Percentiles rank a stretch among this genome's conserved stretches.
Evolutionary conservation across 179 eudicot species (phyloP).

Genomic region (Beta macrorhiza): DNA sequence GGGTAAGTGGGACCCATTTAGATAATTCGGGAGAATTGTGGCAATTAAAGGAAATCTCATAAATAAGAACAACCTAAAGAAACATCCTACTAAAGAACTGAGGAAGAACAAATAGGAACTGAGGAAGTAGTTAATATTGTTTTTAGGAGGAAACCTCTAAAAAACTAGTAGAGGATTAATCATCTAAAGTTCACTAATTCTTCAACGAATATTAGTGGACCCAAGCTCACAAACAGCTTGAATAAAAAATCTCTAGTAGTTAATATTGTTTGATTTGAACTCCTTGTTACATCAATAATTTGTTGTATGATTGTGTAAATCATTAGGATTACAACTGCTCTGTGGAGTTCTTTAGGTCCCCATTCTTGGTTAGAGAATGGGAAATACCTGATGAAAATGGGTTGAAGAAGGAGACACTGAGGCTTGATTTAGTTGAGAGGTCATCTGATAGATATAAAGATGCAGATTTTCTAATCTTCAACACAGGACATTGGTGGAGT

Average conservation of each 20-base stretch:
- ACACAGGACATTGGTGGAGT: slow-evolving; percentile 68
- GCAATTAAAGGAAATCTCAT: no score
- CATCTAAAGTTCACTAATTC: no score
- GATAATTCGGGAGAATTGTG: no score
- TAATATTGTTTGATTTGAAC: neutral
- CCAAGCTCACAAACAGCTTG: no score
- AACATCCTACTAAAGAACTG: no score
- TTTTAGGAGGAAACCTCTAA: no score
- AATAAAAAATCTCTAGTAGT: neutral
- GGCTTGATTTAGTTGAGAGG: slow-evolving; percentile 42
- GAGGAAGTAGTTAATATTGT: neutral
- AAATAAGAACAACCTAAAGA: no score
- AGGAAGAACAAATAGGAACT: no score
- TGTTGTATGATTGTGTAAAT: slow-evolving; percentile 18
- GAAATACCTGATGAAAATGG: slow-evolving; percentile 41
- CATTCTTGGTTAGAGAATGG: slow-evolving; percentile 69
- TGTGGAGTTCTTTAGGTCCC: slow-evolving; percentile 63
- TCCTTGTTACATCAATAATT: neutral
- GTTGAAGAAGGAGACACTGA: slow-evolving; percentile 40
- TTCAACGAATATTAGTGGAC: no score
- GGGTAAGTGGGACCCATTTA: no score
- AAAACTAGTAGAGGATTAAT: no score
- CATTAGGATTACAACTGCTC: slow-evolving; percentile 61
- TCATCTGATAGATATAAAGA: slow-evolving; percentile 44
- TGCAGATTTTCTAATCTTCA: slow-evolving; percentile 57